Evolutionary conservation across 768 basidiomycete genomes (phyloP), one percentile per base, ranked within the genome.

Genomic region (Pisolithus orientalis): DNA sequence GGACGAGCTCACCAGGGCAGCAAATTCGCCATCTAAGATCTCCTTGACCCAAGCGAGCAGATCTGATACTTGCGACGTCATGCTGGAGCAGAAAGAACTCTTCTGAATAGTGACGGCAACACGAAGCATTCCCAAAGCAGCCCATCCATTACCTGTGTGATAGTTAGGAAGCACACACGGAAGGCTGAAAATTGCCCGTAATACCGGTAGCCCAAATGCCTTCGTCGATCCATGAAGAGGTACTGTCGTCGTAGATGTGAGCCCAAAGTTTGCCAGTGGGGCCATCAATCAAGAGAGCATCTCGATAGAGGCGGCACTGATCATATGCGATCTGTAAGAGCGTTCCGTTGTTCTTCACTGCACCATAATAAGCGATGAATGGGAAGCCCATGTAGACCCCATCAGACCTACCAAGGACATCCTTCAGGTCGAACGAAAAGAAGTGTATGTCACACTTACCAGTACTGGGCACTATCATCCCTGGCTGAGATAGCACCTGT

Each of bases 1-100:
- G 25, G 2, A 4, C 5, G 21, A 24, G 28, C 47, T n/a, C 37
- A 57, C 56, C 50, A 73, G 4, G 65, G 77, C 58, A 78, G 78
- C 46, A 79, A 66, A 43, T 65, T 65, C 14, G 76, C 79, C 76
- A 77, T 79, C 21, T 74, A 80, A 29, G 75, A 65, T 58, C 73
- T 74, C 72, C 49, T 62, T 62, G 1, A 65, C 53, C 72, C 73
- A 74, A 14, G 39, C 52, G 17, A 57, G 53, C 17, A 75, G 59
- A 51, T 70, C 64, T 11, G 52, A 47, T 42, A 59, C 55, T 53
- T 75, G 66, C 29, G 52, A 51, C 2, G 44, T 57, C 68, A 75
- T 70, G 2, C 55, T 38, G 28, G 55, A 46, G 14, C 52, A 59
- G 49, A 53, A 70, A 8, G 51, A 48, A 10, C 65, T 67, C 55